Base-by-base conservation (phyloP, 2,329 filamentous ascomycete genomes). In the Uncinocarpus reesii region DNA sequence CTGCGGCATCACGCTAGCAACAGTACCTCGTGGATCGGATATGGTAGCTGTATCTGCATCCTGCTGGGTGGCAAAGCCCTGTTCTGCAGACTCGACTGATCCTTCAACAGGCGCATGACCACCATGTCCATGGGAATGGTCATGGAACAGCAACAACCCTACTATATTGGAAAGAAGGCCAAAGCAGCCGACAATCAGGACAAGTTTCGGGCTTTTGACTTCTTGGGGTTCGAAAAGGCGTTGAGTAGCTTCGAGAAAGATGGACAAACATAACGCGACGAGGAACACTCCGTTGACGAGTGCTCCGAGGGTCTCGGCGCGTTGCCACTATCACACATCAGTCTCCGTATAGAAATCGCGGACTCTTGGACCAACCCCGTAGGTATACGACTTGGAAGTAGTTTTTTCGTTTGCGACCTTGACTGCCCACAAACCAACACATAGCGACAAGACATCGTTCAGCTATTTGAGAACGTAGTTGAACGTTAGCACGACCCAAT, bases 241-340 rank as follows among this genome's bases (percentile, higher is more conserved):
- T 59, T 89, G 87, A 52, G 95, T 78, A 13, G 92, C 92, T 68
- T 98, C 92, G 59, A 98, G 81, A 61, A 96, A 85, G 66, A 98
- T 98, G 43, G 90, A 93, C 49, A 98, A 75, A 70, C 92, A 98
- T 7, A 98, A 78, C 6, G 92, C 92, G 61, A 98, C 92, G 37
- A 98, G 76, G 71, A 98, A 98, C 38, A 96, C 90, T 56, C 92
- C 92, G 61, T 98, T 98, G 69, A 96, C 86, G 58, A 96, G 82
- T 41, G 92, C 92, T 61, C 92, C 92, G 4, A 98, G 76, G 8
- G 94, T 96, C 73, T 98, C 92, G 29, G 92, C 92, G 57, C 92
- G 86, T 73, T 96, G 84, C 86, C 89, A 98, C 84, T 90, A 58
- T n/a, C 16, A 40, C 10, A 20, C 16, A 35, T 49, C 24, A 44